Conservation (phyloP, 202 grass and related monocot species). For the Dendrocalamus latiflorus region DNA sequence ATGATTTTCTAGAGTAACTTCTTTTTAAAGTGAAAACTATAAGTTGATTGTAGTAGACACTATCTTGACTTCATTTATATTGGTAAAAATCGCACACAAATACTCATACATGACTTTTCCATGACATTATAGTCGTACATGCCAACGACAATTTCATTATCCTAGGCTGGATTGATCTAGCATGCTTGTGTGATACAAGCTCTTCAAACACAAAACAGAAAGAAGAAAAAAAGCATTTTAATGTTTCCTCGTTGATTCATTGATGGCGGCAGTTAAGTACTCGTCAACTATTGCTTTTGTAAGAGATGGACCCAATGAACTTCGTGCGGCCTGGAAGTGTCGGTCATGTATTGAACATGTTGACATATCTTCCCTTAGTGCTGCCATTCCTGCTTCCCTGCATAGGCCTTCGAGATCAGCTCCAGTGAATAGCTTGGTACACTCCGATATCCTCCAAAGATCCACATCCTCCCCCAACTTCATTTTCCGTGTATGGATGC, state of each 20-base stretch:
- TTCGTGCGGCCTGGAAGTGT: constrained; percentile 53
- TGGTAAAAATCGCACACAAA: too few relatives aligned
- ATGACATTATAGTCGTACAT: neutral
- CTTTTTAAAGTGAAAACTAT: too few relatives aligned
- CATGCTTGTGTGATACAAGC: neutral
- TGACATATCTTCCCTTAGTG: constrained; percentile 58
- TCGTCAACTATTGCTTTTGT: constrained; percentile 58
- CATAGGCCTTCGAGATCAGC: constrained; percentile 80
- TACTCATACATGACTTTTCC: neutral
- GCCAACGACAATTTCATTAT: neutral
- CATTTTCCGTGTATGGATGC: constrained; percentile 74
- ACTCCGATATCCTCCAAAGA: constrained; percentile 51
- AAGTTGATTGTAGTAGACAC: too few relatives aligned
- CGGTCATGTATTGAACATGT: constrained; percentile 25
- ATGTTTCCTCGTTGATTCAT: constrained; percentile 34
- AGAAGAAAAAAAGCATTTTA: neutral
- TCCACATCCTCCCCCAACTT: constrained; percentile 67
- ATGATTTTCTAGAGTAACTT: too few relatives aligned
- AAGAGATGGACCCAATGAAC: constrained; percentile 53
- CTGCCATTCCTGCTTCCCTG: constrained; percentile 68
- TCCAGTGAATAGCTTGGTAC: constrained; percentile 70
- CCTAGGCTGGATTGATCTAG: neutral
- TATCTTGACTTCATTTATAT: too few relatives aligned
- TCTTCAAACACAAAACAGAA: neutral
- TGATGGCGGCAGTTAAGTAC: constrained; percentile 39